phyloP scores from a whole-genome alignment of 2,329 filamentous ascomycete genomes.

The Apiospora malaysiana region DNA sequence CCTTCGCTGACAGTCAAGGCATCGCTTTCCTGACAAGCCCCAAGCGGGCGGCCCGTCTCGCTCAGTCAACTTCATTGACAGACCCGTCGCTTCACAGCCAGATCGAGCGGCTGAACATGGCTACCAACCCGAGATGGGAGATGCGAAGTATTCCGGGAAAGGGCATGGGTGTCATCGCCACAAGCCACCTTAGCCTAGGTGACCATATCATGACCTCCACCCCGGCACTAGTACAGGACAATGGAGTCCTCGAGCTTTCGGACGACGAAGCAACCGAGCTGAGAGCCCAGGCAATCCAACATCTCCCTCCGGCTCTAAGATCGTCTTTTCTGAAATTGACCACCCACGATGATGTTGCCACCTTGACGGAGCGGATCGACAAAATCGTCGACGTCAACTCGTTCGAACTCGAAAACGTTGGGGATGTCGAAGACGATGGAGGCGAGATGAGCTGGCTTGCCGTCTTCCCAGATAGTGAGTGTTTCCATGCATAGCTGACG shows the following conservation, averaged over 20 bases:
- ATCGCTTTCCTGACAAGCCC: conserved; percentile 47
- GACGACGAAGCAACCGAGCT: conserved; percentile 31
- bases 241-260: conserved; percentile 40
- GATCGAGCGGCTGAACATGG: conserved; percentile 36
- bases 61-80: conserved; percentile 37
- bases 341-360: conserved; percentile 36
- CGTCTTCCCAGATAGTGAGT: conserved; percentile 42
- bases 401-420: conserved; percentile 44
- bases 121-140: conserved; percentile 36
- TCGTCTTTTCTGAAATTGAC: conserved; percentile 44
- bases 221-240: conserved; percentile 47
- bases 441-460: conserved; percentile 36
- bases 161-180: conserved; percentile 46
- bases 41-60: conserved; percentile 38
- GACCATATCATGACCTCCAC: conserved; percentile 47
- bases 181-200: conserved; percentile 40
- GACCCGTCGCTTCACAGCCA: conserved; percentile 27
- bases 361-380: conserved; percentile 38
- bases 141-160: conserved; percentile 46
- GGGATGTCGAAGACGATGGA: conserved; percentile 33
- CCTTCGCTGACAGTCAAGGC: conserved; percentile 45
- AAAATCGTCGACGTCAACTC: conserved; percentile 46
- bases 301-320: conserved; percentile 39
- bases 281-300: conserved; percentile 40
- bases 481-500: too few relatives aligned